Percentiles rank a stretch among this genome's conserved stretches.
phyloP scores from a whole-genome alignment of 169 alveolate species.

The Plasmodium berghei region DNA sequence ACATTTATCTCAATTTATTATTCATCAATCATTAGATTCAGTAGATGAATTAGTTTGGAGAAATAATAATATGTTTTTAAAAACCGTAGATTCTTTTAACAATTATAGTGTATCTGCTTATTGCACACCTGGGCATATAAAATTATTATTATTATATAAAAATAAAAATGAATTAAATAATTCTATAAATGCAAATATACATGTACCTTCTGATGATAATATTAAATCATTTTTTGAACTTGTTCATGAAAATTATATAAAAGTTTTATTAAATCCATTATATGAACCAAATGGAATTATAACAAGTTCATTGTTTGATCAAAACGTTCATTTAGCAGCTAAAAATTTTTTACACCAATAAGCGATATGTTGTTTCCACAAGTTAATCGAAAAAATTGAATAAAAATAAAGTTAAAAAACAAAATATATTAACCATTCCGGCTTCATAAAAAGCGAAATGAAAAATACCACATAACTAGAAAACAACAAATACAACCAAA shows the following conservation, averaged over 20 bases:
- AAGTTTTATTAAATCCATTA: slow-evolving; percentile 83
- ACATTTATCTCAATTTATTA: slow-evolving; percentile 90
- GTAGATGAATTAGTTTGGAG: slow-evolving; percentile 89
- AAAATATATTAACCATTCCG: neutral
- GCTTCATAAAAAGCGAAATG: too few species aligned
- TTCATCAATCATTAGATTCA: slow-evolving; percentile 91
- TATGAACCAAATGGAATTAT: slow-evolving; percentile 81
- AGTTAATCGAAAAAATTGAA: neutral
- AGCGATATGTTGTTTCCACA: neutral
- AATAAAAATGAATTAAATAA: slow-evolving; percentile 54
- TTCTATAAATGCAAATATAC: slow-evolving; percentile 39
- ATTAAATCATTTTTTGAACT: slow-evolving; percentile 86
- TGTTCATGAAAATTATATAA: slow-evolving; percentile 89
- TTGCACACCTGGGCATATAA: slow-evolving; percentile 89
- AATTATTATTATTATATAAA: slow-evolving; percentile 87
- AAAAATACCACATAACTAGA: too few species aligned
- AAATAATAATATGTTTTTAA: slow-evolving; percentile 84
- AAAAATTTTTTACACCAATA: slow-evolving; percentile 36
- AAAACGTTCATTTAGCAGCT: slow-evolving; percentile 60
- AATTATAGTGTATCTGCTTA: slow-evolving; percentile 90
- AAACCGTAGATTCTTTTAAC: slow-evolving; percentile 89
- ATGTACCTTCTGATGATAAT: slow-evolving; percentile 86
- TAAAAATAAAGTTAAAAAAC: neutral
- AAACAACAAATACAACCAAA: too few species aligned
- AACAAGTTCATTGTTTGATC: slow-evolving; percentile 78